Evolutionary conservation across 495 filamentous ascomycete genomes (phyloP), one percentile per base, ranked within the genome.

Genomic region (Xylaria intraflava): DNA sequence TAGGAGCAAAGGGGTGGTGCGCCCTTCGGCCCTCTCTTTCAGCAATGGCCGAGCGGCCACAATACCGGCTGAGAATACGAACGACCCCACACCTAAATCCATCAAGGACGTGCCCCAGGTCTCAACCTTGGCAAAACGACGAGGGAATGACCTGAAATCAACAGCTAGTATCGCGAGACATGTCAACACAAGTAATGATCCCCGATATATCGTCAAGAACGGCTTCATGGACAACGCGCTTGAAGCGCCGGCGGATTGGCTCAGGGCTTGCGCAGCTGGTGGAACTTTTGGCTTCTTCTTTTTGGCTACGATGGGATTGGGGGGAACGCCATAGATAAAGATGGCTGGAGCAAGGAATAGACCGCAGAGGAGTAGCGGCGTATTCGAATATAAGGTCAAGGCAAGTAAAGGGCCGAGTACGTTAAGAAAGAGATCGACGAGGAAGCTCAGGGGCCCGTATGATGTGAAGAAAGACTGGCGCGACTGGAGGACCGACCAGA

Each of bases 31-130:
- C 30, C 79, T 75, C 56, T 83, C 80, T 62, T 89, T 91, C 22
- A 96, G 73, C n/a, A 90, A 72, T n/a, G 88, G 80, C 38, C 92
- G 80, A 5, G 93, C 89, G 22, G 87, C 88, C 5, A 97, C 88
- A n/a, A 96, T 65, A n/a, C 93, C 93, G 5, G 86, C 86, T 1
- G 90, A 90, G 70, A 95, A 99, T 54, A 99, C 93, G 63, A 99
- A 99, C 1, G 91, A 95, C 5, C 93, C 93, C 41, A 99, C 93
- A 9, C 93, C 93, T 61, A 97, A 77, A 69, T 99, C 93, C 93
- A 99, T 99, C 56, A 99, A 66, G 2, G 91, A 96, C 19, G 93
- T 96, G 19, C 93, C 93, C 90, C 93, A 99, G 33, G 86, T 96
- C 71, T 99, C 93, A 0, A 90, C 93, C 72, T 99, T 99, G 17